Percentiles rank a stretch among this genome's conserved stretches.
Conservation (phyloP, 176 grass and related monocot genomes). For the Oryza punctata region DNA sequence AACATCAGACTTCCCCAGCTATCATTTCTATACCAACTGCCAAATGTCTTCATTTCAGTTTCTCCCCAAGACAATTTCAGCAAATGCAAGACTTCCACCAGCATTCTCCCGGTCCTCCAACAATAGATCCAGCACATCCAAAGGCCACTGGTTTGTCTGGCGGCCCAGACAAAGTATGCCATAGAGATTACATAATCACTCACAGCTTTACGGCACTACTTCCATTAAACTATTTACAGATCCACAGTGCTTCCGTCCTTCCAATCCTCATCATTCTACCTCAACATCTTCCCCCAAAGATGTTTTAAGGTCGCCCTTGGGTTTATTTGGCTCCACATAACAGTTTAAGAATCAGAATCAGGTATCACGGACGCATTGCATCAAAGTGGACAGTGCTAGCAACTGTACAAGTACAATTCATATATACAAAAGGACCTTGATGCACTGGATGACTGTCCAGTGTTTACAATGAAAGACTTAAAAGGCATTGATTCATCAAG, state of each 20-base stretch:
- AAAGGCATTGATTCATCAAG: slow-evolving; percentile 6
- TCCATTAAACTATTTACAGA: not conserved
- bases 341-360: not conserved
- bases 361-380: slow-evolving; percentile 21
- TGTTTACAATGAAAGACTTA: slow-evolving; percentile 31
- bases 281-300: not conserved
- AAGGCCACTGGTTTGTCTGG: not conserved
- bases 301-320: not conserved
- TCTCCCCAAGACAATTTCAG: too few species aligned
- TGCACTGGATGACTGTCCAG: slow-evolving; percentile 27
- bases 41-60: not conserved
- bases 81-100: not conserved
- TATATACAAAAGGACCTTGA: slow-evolving; percentile 50
- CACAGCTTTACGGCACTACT: not conserved
- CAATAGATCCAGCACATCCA: not conserved
- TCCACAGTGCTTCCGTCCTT: not conserved
- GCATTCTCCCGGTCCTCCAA: not conserved
- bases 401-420: slow-evolving; percentile 37
- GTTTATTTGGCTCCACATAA: slow-evolving; percentile 9
- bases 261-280: not conserved
- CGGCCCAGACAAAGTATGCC: not conserved
- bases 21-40: not conserved
- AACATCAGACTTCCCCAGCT: too few species aligned
- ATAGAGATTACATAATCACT: too few species aligned
- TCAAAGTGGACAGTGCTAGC: not conserved